Percentiles rank a stretch among this genome's conserved stretches.
These are phyloP conservation scores for Penicillium janthinellum DNA, from an alignment of 2,329 filamentous ascomycete genomes.

Conservation along the genomic window DNA sequence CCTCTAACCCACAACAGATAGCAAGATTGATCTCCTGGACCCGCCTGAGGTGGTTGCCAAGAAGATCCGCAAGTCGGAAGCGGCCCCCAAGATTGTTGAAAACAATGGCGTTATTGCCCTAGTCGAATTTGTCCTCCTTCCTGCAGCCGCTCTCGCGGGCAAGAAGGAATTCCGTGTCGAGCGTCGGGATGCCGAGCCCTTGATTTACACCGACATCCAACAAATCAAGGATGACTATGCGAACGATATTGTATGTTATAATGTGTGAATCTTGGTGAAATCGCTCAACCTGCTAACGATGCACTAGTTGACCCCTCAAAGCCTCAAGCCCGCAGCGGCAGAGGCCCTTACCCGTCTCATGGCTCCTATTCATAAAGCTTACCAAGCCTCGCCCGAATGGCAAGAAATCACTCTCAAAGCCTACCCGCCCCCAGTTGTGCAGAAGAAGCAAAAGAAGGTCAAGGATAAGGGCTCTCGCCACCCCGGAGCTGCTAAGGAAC, in stretches of 20 bases:
- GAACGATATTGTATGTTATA: conserved; percentile 67
- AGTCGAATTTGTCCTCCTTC: conserved; percentile 83
- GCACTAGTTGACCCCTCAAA: conserved; percentile 73
- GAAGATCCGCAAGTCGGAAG: conserved; percentile 85
- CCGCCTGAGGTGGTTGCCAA: conserved; percentile 70
- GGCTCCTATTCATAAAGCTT: conserved; percentile 75
- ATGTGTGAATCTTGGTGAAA: background rate
- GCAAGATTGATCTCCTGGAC: conserved; percentile 85
- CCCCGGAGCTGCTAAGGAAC: conserved; percentile 18
- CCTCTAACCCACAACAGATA: conserved; percentile 37
- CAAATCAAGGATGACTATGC: conserved; percentile 78
- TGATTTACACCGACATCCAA: conserved; percentile 76
- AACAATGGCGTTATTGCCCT: conserved; percentile 87
- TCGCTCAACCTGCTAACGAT: background rate
- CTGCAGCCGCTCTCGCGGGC: conserved; percentile 54
- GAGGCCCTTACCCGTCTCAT: conserved; percentile 73
- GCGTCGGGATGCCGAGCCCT: conserved; percentile 67
- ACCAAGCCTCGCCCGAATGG: conserved; percentile 73
- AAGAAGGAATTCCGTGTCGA: conserved; percentile 68
- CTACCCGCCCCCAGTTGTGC: conserved; percentile 70
- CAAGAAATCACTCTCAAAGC: conserved; percentile 74
- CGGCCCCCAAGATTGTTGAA: conserved; percentile 73
- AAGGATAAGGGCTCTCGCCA: conserved; percentile 74
- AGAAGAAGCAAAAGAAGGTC: conserved; percentile 72
- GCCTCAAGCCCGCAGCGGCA: conserved; percentile 81